Evolutionary conservation across 257 asterid genomes (phyloP).

Genomic region (Nicotiana attenuata): DNA sequence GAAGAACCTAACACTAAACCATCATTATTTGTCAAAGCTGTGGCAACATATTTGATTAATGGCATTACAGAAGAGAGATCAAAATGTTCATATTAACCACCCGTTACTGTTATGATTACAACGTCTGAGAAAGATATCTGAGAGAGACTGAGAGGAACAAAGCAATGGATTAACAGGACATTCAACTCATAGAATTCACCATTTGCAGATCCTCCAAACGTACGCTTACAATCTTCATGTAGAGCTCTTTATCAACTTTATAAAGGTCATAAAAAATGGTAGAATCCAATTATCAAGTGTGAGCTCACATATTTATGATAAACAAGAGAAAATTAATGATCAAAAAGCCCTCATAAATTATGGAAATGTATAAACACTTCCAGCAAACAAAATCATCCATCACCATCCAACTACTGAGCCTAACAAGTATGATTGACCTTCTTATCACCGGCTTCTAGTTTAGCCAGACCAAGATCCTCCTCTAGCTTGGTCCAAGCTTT

Average conservation of each 20-base stretch:
- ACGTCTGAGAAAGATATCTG: background rate
- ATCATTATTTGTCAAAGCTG: background rate
- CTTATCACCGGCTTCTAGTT: slow-evolving; percentile 6
- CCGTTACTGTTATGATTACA: background rate
- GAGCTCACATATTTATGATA: background rate
- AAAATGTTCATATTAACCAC: background rate
- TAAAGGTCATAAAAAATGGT: background rate
- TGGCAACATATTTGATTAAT: background rate
- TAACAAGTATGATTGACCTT: background rate
- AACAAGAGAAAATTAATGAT: background rate
- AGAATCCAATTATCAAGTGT: background rate
- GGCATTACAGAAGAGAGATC: background rate
- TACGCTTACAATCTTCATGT: background rate
- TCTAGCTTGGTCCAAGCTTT: slow-evolving; percentile 60
- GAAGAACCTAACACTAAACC: background rate
- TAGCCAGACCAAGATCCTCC: slow-evolving; percentile 49
- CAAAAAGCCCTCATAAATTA: background rate
- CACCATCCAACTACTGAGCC: background rate
- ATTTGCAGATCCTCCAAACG: background rate
- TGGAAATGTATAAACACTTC: background rate
- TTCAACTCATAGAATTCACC: background rate
- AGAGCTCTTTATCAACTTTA: background rate
- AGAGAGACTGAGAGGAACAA: background rate
- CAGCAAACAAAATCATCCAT: background rate
- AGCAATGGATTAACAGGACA: background rate